These are phyloP conservation scores for Inonotus hispidus DNA, from an alignment of 1,284 basidiomycete species.

Conservation along the genomic window DNA sequence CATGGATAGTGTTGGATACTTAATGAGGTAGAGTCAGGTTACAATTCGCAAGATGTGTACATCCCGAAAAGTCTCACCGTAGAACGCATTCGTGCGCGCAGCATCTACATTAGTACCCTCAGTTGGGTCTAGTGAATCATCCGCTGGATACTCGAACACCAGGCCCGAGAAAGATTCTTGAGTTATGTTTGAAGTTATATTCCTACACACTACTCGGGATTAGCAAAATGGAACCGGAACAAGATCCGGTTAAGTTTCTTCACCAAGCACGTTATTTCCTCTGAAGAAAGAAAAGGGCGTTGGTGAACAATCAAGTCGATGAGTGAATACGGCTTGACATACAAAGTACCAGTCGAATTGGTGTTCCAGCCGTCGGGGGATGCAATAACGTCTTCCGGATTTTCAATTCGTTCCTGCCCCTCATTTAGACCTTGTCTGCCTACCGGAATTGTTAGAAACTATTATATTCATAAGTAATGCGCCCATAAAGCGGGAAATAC, in stretches of 20 bases:
- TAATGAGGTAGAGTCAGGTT: not conserved
- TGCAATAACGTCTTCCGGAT: conserved; percentile 36
- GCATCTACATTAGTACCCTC: conserved; percentile 39
- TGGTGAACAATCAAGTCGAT: not conserved
- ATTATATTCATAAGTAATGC: not conserved
- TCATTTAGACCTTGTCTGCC: conserved; percentile 32
- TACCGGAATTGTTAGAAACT: conserved; percentile 44
- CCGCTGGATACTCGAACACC: conserved; percentile 36
- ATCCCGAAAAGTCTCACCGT: conserved; percentile 21
- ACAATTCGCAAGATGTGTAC: not conserved
- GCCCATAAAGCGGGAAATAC: conserved; percentile 9
- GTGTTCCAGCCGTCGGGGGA: conserved; percentile 49
- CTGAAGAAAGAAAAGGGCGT: not conserved
- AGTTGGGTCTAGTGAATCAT: conserved; percentile 25
- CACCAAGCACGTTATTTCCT: conserved; percentile 4
- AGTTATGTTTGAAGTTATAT: conserved; percentile 25
- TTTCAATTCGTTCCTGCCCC: conserved; percentile 35
- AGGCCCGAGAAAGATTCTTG: conserved; percentile 30
- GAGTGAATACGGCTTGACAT: not conserved
- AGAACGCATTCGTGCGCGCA: conserved; percentile 46
- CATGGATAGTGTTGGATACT: conserved; percentile 5
- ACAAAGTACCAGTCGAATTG: conserved; percentile 27
- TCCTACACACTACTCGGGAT: conserved; percentile 30
- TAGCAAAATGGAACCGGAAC: not conserved
- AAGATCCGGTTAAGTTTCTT: not conserved